Base-by-base conservation (phyloP, 768 basidiomycete genomes). In the Lactarius tabidus region DNA sequence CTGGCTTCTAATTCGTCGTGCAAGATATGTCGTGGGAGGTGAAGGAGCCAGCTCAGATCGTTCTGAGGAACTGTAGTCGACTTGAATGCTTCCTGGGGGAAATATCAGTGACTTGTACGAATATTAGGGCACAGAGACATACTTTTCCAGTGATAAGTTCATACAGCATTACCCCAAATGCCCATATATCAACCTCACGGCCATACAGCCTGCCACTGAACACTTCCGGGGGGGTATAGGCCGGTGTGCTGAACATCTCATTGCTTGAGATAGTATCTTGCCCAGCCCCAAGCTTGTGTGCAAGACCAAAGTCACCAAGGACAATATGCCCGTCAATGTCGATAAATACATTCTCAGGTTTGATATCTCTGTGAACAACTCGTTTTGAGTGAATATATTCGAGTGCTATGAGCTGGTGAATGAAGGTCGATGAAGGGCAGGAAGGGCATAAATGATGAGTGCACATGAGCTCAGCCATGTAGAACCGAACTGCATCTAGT, bases 101-200 rank as follows among this genome's bases (percentile, higher is more conserved):
- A n/a, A 38, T 43, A 18, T 66, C 51, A 54, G 39, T 35, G 18
- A 58, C 26, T 15, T 12, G n/a, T 58, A 43, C 51, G 28, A 28
- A 31, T 29, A 41, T 57, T 14, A 51, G 31, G 18, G 33, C 18
- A 28, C 6, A 9, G 28, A 20, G 17, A 3, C 48, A n/a, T 36
- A 66, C 65, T 14, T 38, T 66, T 66, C 65, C 65, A 2, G 65
- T 62, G 28, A 57, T 53, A 31, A 66, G 33, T 60, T 66, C 65
- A 33, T 66, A 66, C 8, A 66, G 41, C 65, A 66, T 66, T 36
- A 66, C 65, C 17, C 65, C 65, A 66, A 54, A 66, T 8, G 65
- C 65, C 65, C 65, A 66, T 2, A 66, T 36, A 54, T 66, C 65
- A 26, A 66, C 60, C 28, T 66, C 65, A 31, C 65, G 52, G 1